phyloP scores from a whole-genome alignment of 75 land plant species.

The Picea glauca region DNA sequence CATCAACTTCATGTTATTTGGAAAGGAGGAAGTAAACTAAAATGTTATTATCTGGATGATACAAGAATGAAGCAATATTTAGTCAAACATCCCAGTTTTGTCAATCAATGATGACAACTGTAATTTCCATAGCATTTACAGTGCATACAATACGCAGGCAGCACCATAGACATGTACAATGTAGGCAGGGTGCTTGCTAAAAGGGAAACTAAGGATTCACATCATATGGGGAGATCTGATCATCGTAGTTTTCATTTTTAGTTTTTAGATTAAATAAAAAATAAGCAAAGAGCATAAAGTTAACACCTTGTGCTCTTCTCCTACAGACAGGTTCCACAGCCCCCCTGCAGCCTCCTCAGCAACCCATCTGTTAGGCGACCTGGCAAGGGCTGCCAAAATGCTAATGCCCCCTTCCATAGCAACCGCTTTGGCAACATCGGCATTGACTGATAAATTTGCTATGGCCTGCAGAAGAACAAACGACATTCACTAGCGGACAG shows the following conservation, averaged over 20 bases:
- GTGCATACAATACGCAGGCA: not conserved
- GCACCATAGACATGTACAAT: too few relatives aligned
- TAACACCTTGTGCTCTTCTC: constrained; percentile 97
- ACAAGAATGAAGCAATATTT: not conserved
- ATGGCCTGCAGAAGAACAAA: constrained; percentile 65
- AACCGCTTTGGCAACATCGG: constrained; percentile 93
- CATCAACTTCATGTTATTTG: not conserved
- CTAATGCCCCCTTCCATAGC: constrained; percentile 93
- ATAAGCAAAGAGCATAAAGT: not conserved
- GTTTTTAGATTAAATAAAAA: not conserved
- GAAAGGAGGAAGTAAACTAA: not conserved
- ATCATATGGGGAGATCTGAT: too few relatives aligned
- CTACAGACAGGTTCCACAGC: constrained; percentile 99
- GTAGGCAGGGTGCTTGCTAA: not conserved
- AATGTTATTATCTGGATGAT: not conserved
- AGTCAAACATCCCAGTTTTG: not conserved
- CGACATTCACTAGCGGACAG: not conserved
- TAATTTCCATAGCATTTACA: too few relatives aligned
- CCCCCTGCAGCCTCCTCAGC: constrained; percentile 99
- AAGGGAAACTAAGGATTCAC: not conserved
- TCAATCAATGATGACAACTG: not conserved
- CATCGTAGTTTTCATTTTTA: not conserved
- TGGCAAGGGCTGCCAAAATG: constrained; percentile 81
- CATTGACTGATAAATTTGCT: constrained; percentile 94
- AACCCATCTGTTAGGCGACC: constrained; percentile 90